A percentile compares a stretch with the other conserved stretches of the same genome.
Conservation (phyloP, 768 basidiomycete species). For the Boletus reticulatus region DNA sequence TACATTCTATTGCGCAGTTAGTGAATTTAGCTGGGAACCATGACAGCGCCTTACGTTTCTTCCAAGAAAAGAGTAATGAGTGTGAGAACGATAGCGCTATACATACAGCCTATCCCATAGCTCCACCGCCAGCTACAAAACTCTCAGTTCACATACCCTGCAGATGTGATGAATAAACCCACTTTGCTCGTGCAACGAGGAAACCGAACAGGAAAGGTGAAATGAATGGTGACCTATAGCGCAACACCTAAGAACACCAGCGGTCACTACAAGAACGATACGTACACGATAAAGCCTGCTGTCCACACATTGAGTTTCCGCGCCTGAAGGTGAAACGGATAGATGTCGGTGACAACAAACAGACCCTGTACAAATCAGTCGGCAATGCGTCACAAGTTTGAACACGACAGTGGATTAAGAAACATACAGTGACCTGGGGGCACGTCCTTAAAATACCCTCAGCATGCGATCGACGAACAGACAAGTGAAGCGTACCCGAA, state of each 20-base stretch:
- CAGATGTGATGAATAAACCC: neutral
- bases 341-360: constrained; percentile 48
- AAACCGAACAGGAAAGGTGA: constrained; percentile 32
- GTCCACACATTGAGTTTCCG: constrained; percentile 54
- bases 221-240: constrained; percentile 29
- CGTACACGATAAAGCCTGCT: constrained; percentile 48
- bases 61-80: constrained; percentile 47
- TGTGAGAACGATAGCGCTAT: constrained; percentile 42
- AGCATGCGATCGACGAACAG: neutral
- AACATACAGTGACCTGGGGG: constrained; percentile 46
- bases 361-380: constrained; percentile 32
- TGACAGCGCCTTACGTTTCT: constrained; percentile 41
- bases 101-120: constrained; percentile 52
- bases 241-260: constrained; percentile 20
- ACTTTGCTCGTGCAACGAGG: constrained; percentile 26
- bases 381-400: neutral
- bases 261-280: constrained; percentile 32
- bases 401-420: neutral
- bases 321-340: constrained; percentile 53
- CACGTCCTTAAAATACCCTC: constrained; percentile 37
- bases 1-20: constrained; percentile 38
- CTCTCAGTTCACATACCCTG: neutral
- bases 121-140: constrained; percentile 45
- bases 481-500: constrained; percentile 23
- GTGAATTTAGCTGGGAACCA: neutral